phyloP scores from a whole-genome alignment of 164 flowering plant species.

The Tetrastigma voinierianum region DNA sequence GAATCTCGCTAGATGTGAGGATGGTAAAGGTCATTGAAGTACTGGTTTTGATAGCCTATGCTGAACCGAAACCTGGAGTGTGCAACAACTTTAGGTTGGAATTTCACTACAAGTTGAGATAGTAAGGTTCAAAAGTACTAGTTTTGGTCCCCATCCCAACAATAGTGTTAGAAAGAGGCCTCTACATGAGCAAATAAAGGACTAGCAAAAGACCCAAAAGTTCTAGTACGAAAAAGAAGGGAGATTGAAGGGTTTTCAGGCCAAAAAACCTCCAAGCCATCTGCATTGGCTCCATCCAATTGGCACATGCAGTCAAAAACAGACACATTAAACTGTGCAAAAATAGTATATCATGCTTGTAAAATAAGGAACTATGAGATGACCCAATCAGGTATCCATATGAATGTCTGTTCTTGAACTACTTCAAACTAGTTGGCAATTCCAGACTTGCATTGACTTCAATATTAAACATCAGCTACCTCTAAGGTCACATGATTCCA shows the following conservation, averaged over 20 bases:
- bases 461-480: too few species aligned
- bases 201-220: background rate
- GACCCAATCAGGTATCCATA: constrained; percentile 1
- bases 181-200: background rate
- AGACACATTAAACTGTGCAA: background rate
- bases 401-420: background rate
- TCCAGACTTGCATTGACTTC: background rate
- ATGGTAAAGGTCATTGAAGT: background rate
- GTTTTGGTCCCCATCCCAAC: constrained; percentile 1
- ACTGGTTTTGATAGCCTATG: background rate
- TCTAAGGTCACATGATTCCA: too few species aligned
- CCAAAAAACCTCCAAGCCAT: background rate
- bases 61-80: background rate
- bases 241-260: constrained; percentile 1
- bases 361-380: constrained; percentile 1
- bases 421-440: background rate
- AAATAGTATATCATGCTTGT: constrained; percentile 1
- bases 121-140: background rate
- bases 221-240: background rate
- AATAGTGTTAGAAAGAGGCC: background rate
- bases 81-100: background rate
- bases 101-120: background rate
- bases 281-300: too few species aligned
- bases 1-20: background rate
- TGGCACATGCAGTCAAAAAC: background rate